phyloP scores from a whole-genome alignment of 148 eudicot species.

The Nepenthes mirabilis region DNA sequence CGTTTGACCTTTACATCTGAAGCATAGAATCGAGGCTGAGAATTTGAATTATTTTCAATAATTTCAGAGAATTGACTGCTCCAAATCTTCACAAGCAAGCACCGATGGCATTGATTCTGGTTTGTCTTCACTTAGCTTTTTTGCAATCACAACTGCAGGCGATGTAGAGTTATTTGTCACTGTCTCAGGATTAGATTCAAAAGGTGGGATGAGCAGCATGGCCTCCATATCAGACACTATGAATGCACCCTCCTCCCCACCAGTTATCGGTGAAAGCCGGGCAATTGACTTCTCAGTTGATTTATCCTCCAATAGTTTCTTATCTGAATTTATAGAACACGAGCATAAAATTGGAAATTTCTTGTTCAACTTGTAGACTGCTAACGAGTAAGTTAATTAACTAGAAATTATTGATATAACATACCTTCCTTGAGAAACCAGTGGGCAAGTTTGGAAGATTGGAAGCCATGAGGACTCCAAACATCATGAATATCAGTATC shows the following conservation, averaged over 20 bases:
- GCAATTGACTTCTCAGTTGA: slow-evolving; percentile 30
- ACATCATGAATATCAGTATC: slow-evolving; percentile 33
- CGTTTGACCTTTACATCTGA: slow-evolving; percentile 17
- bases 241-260: slow-evolving; percentile 39
- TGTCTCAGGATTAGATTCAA: slow-evolving; percentile 14
- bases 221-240: slow-evolving; percentile 11
- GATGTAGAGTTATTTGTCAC: slow-evolving; percentile 14
- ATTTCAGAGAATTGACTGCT: slow-evolving; percentile 71
- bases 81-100: slow-evolving; percentile 95
- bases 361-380: too few relatives aligned
- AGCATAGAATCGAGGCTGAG: slow-evolving; percentile 19
- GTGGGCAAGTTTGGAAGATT: slow-evolving; percentile 66
- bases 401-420: background rate
- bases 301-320: slow-evolving; percentile 19
- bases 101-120: slow-evolving; percentile 40
- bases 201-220: background rate
- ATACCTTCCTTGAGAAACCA: slow-evolving; percentile 89
- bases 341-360: background rate
- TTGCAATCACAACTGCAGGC: slow-evolving; percentile 21
- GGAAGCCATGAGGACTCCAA: slow-evolving; percentile 27
- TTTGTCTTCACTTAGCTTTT: slow-evolving; percentile 11
- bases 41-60: slow-evolving; percentile 23
- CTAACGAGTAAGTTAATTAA: too few relatives aligned
- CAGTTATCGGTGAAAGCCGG: slow-evolving; percentile 54
- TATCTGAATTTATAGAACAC: background rate